These are phyloP conservation scores for Lyophyllum semitale DNA, from an alignment of 768 basidiomycete genomes.

Conservation along the genomic window DNA sequence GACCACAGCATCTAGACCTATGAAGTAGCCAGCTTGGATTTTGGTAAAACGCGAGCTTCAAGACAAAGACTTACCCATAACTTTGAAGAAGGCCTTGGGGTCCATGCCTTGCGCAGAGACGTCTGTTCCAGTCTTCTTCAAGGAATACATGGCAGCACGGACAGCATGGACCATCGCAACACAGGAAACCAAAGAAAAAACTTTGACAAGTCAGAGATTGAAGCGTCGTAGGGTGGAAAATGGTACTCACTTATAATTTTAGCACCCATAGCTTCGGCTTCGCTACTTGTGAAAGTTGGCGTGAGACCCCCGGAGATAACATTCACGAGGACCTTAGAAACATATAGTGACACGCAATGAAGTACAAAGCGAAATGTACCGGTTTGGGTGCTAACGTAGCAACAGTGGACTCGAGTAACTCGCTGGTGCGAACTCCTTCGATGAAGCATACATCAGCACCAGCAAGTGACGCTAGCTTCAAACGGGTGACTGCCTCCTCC, in stretches of 20 bases:
- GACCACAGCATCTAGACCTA: slow-evolving; percentile 56
- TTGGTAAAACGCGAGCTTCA: slow-evolving; percentile 10
- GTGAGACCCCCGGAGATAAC: slow-evolving; percentile 80
- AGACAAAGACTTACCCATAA: slow-evolving; percentile 55
- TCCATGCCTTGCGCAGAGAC: slow-evolving; percentile 64
- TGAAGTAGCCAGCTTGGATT: neutral
- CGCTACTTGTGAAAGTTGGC: slow-evolving; percentile 68
- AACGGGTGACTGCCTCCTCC: slow-evolving; percentile 48
- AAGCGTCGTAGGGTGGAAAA: neutral
- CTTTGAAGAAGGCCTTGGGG: slow-evolving; percentile 75
- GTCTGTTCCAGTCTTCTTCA: slow-evolving; percentile 80
- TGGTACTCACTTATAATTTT: slow-evolving; percentile 71
- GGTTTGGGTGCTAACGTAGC: slow-evolving; percentile 72
- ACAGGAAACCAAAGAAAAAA: slow-evolving; percentile 76
- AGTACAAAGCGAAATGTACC: slow-evolving; percentile 34
- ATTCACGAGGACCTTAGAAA: slow-evolving; percentile 63
- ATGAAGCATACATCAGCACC: slow-evolving; percentile 71
- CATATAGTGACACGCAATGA: neutral
- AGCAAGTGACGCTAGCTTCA: slow-evolving; percentile 44
- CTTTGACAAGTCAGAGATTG: slow-evolving; percentile 29
- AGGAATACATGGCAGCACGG: slow-evolving; percentile 72
- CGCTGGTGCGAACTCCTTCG: slow-evolving; percentile 72
- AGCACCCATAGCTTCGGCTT: slow-evolving; percentile 71
- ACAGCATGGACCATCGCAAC: slow-evolving; percentile 80
- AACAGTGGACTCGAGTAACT: slow-evolving; percentile 64